Evolutionary conservation across 192 early-diverging fungal genomes (phyloP), one percentile per base, ranked within the genome.

Genomic region (Geranomyces variabilis): DNA sequence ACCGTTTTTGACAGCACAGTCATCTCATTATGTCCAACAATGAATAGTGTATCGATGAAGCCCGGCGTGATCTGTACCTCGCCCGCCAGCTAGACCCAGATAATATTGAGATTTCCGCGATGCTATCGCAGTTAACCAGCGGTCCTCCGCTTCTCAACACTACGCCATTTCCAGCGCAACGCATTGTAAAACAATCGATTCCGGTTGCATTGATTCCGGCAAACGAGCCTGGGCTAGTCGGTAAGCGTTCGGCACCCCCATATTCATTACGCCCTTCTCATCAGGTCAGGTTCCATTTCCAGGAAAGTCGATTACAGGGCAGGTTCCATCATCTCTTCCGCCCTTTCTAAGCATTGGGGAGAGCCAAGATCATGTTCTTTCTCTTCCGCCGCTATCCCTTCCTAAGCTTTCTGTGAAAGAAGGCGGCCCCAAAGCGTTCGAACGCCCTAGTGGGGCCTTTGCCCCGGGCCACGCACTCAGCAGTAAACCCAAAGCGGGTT

Each of bases 91-190:
- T 74, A 9, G 64, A 81, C 34, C 75, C 79, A 3, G 24, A 41
- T 15, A 53, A 77, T 41, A 60, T 60, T 29, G 79, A 81, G 44
- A 62, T 62, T 15, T 6, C 12, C 21, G 79, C 79, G 19, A 58
- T 81, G 72, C 45, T 72, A 4, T 66, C 61, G n/a, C 62, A 71
- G 34, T 49, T 81, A 17, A 64, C 64, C 7, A 28, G 28, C 13
- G 78, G 78, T 4, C 69, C 78, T 1, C 61, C 59, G 9, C 34
- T 69, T 1, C 28, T 36, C 10, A 22, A 34, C 6, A 45, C 76
- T 49, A 9, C 17, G 26, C 73, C 77, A 13, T 79, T 79, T 56
- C 61, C 67, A 10, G 62, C 74, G 10, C 77, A 70, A 43, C 45
- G 70, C 24, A 26, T n/a, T 58, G 15, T 62, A 7, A 43, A 55